phyloP scores from a whole-genome alignment of 179 eudicot species.

The Beta lomatogona region DNA sequence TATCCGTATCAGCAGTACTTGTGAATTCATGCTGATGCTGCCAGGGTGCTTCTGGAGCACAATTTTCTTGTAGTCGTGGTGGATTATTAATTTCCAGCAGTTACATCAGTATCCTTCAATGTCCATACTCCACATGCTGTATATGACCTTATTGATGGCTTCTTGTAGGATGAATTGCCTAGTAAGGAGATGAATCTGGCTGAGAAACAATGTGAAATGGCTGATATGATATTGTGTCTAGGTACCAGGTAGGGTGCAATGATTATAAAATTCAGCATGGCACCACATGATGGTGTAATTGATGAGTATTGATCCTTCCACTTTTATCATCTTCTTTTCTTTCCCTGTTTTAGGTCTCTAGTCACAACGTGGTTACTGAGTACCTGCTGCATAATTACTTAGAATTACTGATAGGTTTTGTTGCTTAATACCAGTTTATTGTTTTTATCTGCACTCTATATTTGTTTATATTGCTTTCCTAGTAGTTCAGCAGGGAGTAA shows the following conservation, averaged over 20 bases:
- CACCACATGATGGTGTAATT: background rate
- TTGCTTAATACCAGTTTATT: background rate
- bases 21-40: too few relatives aligned
- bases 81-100: background rate
- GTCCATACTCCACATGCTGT: conserved; percentile 1
- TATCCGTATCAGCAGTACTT: too few relatives aligned
- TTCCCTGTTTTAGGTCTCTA: background rate
- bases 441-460: too few relatives aligned
- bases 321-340: background rate
- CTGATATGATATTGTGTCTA: conserved; percentile 65
- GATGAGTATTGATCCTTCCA: background rate
- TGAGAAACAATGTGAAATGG: conserved; percentile 60
- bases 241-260: conserved; percentile 56
- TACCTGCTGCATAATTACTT: background rate
- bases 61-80: background rate
- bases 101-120: too few relatives aligned
- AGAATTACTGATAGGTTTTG: background rate
- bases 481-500: background rate
- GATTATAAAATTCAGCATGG: background rate
- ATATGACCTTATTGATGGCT: conserved; percentile 4
- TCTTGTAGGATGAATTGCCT: conserved; percentile 61
- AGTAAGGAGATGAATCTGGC: conserved; percentile 61
- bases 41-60: background rate
- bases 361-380: background rate
- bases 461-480: background rate